A percentile compares a stretch with the other conserved stretches of the same genome.
phyloP scores from a whole-genome alignment of 148 eudicot genomes.

The Suaeda aralocaspica region DNA sequence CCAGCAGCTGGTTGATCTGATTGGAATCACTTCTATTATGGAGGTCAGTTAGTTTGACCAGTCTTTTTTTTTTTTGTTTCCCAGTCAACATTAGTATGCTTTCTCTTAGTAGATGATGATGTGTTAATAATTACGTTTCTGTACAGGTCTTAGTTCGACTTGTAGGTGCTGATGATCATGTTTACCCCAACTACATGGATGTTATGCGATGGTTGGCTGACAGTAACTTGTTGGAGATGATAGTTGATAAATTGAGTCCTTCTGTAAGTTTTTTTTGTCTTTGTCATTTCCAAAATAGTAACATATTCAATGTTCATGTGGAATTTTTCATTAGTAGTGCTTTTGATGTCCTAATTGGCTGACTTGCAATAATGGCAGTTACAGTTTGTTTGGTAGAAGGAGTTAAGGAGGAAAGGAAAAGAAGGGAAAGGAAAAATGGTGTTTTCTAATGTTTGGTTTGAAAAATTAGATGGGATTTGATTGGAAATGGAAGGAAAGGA shows the following conservation, averaged over 20 bases:
- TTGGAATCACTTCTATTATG: slow-evolving; percentile 96
- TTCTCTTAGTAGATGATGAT: slow-evolving; percentile 6
- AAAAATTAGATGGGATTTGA: too few relatives aligned
- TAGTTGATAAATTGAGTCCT: slow-evolving; percentile 85
- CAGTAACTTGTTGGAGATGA: slow-evolving; percentile 93
- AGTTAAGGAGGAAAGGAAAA: too few relatives aligned
- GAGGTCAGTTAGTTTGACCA: slow-evolving; percentile 48
- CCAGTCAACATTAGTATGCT: background rate
- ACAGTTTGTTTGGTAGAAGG: too few relatives aligned
- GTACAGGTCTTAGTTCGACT: slow-evolving; percentile 90
- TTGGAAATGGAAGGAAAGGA: too few relatives aligned
- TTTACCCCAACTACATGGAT: slow-evolving; percentile 81
- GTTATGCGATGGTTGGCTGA: slow-evolving; percentile 92
- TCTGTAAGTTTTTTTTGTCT: slow-evolving; percentile 44
- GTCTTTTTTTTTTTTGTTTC: background rate
- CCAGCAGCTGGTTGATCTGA: slow-evolving; percentile 80
- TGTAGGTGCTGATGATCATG: slow-evolving; percentile 95
- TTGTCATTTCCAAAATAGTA: background rate
- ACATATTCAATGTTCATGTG: too few relatives aligned
- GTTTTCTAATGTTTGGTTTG: too few relatives aligned
- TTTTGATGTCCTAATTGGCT: background rate
- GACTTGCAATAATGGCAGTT: background rate
- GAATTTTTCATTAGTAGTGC: background rate
- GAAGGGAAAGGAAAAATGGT: too few relatives aligned
- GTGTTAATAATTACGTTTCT: slow-evolving; percentile 2